Evolutionary conservation across 805 yeast species (phyloP), one percentile per base, ranked within the genome.

Genomic region (Myxozyma sirexii): DNA sequence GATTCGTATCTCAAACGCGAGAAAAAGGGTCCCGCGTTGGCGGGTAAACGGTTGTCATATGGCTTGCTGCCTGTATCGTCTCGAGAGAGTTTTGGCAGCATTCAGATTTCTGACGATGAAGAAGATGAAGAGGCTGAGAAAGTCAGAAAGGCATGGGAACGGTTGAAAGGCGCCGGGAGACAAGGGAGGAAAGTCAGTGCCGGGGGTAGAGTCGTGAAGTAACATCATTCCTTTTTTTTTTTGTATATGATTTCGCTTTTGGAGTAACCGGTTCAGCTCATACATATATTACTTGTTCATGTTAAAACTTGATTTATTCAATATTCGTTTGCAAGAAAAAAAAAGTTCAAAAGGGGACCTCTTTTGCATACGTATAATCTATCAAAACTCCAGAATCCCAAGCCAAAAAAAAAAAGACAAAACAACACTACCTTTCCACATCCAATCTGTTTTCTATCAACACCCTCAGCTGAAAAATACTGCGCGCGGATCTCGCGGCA

Each of bases 401-500:
- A 29, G 6, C 10, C 10, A 10, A 29, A 29, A 23, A 44, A 35
- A 26, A 24, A 17, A 26, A 44, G 13, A 43, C 43, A 24, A 23
- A 43, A 52, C n/a, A 31, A 24, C 42, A 27, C 42, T n/a, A 24
- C 15, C 37, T 38, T 12, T 13, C 33, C 23, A 51, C 23, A 50
- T 31, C 35, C 13, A 21, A 23, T 21, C 10, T n/a, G n/a, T n/a
- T n/a, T n/a, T n/a, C n/a, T n/a, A n/a, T n/a, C 24, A 24, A 21
- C 6, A 5, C 10, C 8, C 17, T 50, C 44, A 64, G 31, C 63
- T 62, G 55, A 72, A 73, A 39, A 69, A 65, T 1, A 85, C 82
- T 1, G 86, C 80, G 64, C 80, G 82, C 0, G 91, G 89, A 63
- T 87, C 92, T 41, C 77, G 64, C 0, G 92, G 92, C 51, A 81